Conservation (phyloP, 306 rosid species). For the Citrullus amarus region DNA sequence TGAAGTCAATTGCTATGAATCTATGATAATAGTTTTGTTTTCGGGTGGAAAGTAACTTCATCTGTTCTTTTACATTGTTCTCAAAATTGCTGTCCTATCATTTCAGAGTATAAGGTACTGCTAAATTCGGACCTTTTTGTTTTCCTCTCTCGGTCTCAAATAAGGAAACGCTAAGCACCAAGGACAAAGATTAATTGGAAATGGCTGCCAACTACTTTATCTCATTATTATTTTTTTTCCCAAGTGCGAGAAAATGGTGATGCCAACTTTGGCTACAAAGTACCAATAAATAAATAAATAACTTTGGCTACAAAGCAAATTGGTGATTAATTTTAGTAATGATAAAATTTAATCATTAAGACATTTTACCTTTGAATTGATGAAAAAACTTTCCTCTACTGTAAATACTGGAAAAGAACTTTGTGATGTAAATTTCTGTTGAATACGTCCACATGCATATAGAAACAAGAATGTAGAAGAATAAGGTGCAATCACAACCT, state of each 20-base stretch:
- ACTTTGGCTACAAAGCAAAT: background rate
- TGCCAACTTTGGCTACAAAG: background rate
- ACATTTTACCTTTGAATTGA: background rate
- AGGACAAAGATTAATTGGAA: background rate
- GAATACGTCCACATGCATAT: background rate
- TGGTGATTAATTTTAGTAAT: background rate
- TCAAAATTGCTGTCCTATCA: background rate
- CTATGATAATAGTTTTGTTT: background rate
- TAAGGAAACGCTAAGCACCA: background rate
- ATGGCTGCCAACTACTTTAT: background rate
- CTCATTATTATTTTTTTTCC: background rate
- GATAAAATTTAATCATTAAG: background rate
- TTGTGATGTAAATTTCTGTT: background rate
- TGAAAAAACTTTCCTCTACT: background rate
- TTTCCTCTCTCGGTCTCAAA: background rate
- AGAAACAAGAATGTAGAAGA: background rate
- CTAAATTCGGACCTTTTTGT: background rate
- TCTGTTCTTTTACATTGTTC: background rate
- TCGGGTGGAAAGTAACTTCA: background rate
- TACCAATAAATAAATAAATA: no score
- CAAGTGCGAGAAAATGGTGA: background rate
- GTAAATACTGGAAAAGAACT: background rate
- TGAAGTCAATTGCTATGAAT: background rate
- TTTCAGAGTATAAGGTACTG: background rate
- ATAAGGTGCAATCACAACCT: background rate